phyloP scores from a whole-genome alignment of 345 rosid genomes.

The Physaria fendleri region DNA sequence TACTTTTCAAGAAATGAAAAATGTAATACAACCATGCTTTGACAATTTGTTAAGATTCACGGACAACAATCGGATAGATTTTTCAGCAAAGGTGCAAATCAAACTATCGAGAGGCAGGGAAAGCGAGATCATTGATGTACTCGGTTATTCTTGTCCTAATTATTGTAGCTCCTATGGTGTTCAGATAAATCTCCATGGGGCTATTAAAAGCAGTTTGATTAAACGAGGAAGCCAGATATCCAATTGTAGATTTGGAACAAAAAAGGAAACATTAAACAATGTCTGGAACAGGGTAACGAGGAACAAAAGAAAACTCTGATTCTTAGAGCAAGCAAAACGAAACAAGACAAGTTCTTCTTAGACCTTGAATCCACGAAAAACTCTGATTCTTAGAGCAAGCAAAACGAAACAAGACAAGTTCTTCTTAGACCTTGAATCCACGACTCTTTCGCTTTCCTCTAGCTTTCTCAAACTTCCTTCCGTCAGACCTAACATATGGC shows the following conservation, averaged over 20 bases:
- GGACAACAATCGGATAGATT: no score
- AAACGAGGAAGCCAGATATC: not conserved
- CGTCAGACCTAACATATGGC: conserved; percentile 73
- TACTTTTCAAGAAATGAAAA: no score
- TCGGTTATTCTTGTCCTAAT: not conserved
- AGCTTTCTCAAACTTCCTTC: conserved; percentile 84
- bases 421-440: conserved; percentile 55
- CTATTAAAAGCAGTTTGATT: not conserved
- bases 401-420: conserved; percentile 3
- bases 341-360: conserved; percentile 23
- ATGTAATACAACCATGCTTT: no score
- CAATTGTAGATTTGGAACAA: conserved; percentile 7
- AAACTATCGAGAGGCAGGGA: no score
- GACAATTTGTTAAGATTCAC: no score
- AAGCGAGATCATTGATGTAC: no score
- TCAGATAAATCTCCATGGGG: not conserved
- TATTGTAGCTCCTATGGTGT: not conserved
- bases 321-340: conserved; percentile 9
- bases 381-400: conserved; percentile 21
- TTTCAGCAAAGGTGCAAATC: no score
- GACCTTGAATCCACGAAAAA: conserved; percentile 63
- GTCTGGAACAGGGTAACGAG: conserved; percentile 17
- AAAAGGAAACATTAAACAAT: not conserved
- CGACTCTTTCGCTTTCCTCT: conserved; percentile 82
- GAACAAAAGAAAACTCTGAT: conserved; percentile 42